phyloP scores from a whole-genome alignment of 148 eudicot genomes.

The Limonium bicolor region DNA sequence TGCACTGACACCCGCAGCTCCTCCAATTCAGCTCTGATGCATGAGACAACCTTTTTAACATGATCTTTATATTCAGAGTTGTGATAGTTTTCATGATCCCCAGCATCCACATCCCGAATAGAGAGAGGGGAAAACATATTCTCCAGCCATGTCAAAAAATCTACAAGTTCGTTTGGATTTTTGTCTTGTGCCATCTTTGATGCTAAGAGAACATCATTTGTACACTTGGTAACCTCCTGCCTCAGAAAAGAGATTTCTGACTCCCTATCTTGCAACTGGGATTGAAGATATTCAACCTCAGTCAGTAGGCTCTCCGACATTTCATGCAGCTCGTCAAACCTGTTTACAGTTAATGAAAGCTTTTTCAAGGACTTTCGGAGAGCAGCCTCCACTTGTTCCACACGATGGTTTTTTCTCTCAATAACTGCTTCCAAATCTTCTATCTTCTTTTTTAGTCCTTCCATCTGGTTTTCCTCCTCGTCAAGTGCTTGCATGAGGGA shows the following conservation, averaged over 20 bases:
- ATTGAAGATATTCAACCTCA: conserved; percentile 90
- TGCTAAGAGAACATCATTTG: conserved; percentile 68
- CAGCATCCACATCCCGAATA: conserved; percentile 19
- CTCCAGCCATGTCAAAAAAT: conserved; percentile 58
- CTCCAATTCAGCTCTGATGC: conserved; percentile 53
- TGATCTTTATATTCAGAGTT: conserved; percentile 31
- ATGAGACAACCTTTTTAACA: conserved; percentile 38
- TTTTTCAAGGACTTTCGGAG: conserved; percentile 77
- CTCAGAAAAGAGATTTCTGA: conserved; percentile 79
- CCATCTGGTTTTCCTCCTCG: conserved; percentile 92
- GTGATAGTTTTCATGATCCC: conserved; percentile 14
- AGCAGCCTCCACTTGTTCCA: conserved; percentile 64
- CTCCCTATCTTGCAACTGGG: conserved; percentile 80
- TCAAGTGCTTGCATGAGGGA: conserved; percentile 91
- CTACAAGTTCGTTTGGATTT: conserved; percentile 47
- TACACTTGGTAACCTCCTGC: conserved; percentile 89
- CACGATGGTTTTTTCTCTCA: conserved; percentile 38
- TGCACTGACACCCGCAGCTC: conserved; percentile 40
- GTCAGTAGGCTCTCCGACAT: conserved; percentile 78
- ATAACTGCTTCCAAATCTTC: conserved; percentile 39
- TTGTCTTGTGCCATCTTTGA: conserved; percentile 54
- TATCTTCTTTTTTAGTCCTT: conserved; percentile 37
- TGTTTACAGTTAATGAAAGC: conserved; percentile 73
- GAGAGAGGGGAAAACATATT: conserved; percentile 29
- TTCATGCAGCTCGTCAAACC: conserved; percentile 88